Conservation (phyloP, 2,329 filamentous ascomycete genomes). For the Fusarium tricinctum region DNA sequence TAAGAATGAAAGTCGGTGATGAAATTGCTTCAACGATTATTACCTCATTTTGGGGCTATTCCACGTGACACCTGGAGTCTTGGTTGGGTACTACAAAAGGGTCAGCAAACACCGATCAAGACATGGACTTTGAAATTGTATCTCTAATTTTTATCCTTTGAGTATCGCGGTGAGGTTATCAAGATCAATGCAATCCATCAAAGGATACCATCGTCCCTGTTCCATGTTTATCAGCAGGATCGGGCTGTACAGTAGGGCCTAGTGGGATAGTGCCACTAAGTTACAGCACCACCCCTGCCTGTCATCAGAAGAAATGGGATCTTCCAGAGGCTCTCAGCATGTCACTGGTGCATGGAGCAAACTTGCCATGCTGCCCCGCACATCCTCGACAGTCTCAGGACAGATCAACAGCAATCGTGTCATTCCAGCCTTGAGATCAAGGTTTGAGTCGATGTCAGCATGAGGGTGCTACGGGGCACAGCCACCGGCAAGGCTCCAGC, state of each 20-base stretch:
- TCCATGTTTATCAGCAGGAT: background rate
- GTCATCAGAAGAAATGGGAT: background rate
- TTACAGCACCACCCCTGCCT: background rate
- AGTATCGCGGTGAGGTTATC: too few relatives aligned
- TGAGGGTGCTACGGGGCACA: background rate
- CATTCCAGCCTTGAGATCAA: background rate
- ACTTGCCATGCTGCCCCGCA: background rate
- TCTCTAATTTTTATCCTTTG: too few relatives aligned
- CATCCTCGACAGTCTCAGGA: background rate
- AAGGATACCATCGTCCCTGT: too few relatives aligned
- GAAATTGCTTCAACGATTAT: background rate
- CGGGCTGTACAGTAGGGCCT: background rate
- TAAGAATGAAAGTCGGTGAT: slow-evolving; percentile 9
- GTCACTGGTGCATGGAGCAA: background rate
- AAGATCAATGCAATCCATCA: too few relatives aligned
- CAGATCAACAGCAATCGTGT: background rate
- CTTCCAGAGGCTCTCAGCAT: background rate
- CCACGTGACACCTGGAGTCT: slow-evolving; percentile 12
- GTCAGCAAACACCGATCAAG: too few relatives aligned
- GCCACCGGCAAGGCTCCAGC: background rate
- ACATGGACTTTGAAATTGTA: too few relatives aligned
- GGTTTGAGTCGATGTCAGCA: too few relatives aligned
- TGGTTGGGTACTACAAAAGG: too few relatives aligned
- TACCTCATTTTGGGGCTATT: background rate
- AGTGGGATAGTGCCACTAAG: background rate